A percentile compares a stretch with the other conserved stretches of the same genome.
These are phyloP conservation scores for Collybia nuda DNA, from an alignment of 768 basidiomycete species.

Conservation along the genomic window DNA sequence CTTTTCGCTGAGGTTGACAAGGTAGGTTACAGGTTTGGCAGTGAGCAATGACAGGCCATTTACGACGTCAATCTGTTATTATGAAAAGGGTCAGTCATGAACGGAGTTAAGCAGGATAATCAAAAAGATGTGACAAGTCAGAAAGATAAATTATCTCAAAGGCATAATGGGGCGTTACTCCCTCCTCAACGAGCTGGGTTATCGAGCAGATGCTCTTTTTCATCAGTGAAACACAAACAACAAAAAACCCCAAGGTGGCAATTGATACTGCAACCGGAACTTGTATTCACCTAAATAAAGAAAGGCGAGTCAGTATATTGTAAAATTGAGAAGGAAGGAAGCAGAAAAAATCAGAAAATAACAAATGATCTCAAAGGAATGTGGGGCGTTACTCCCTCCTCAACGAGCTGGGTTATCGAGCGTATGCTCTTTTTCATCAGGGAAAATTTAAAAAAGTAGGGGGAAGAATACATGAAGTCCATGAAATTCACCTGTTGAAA, in stretches of 20 bases:
- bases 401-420: conserved; percentile 97
- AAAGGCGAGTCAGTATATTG: conserved; percentile 9
- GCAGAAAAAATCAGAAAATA: conserved; percentile 34
- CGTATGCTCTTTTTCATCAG: conserved; percentile 78
- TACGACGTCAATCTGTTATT: conserved; percentile 79
- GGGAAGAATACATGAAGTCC: neutral
- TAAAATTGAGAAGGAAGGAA: neutral
- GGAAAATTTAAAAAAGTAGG: neutral
- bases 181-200: conserved; percentile 90
- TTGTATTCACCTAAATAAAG: conserved; percentile 18
- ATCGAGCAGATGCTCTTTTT: conserved; percentile 79
- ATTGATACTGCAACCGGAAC: neutral
- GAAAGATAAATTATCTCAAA: conserved; percentile 52
- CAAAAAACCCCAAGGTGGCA: neutral
- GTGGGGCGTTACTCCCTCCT: conserved; percentile 90
- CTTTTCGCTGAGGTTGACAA: conserved; percentile 93
- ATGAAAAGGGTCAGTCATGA: conserved; percentile 13
- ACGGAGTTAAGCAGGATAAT: conserved; percentile 2
- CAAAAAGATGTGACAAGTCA: conserved; percentile 24
- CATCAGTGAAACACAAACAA: conserved; percentile 38
- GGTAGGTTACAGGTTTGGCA: conserved; percentile 96
- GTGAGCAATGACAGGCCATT: conserved; percentile 89
- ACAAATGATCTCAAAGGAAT: conserved; percentile 62
- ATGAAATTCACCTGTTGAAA: conserved; percentile 3
- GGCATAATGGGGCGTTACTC: conserved; percentile 75